Conservation (phyloP, 1,284 basidiomycete species). For the Ustilago vetiveriae region DNA sequence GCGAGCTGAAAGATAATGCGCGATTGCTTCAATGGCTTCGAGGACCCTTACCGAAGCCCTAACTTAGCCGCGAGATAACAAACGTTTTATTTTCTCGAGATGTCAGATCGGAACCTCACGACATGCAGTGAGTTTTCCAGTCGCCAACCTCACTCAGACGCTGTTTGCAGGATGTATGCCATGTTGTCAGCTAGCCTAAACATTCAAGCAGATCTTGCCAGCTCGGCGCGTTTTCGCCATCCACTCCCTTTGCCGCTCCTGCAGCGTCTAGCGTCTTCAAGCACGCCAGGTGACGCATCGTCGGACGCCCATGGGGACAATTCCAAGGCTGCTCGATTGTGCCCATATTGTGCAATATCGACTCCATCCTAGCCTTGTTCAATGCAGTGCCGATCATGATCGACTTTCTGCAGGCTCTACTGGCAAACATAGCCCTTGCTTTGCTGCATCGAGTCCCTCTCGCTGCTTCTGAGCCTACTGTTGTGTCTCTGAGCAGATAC, state of each 20-base stretch:
- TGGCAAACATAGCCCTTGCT: conserved; percentile 94
- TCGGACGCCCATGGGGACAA: conserved; percentile 94
- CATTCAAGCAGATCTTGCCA: conserved; percentile 20
- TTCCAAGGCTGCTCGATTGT: conserved; percentile 97
- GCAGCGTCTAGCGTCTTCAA: conserved; percentile 21
- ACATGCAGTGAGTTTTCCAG: neutral
- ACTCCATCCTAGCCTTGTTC: conserved; percentile 79
- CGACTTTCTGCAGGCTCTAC: conserved; percentile 92
- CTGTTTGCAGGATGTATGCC: too few relatives aligned
- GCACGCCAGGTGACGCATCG: conserved; percentile 76
- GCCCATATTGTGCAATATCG: conserved; percentile 88
- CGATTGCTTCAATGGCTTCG: neutral
- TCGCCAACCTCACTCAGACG: too few relatives aligned
- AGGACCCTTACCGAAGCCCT: neutral
- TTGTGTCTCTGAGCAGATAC: conserved; percentile 80
- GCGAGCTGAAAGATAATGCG: conserved; percentile 1
- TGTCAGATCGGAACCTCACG: too few relatives aligned
- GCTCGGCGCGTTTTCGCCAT: conserved; percentile 3
- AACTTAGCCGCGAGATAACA: too few relatives aligned
- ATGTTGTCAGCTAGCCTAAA: conserved; percentile 5
- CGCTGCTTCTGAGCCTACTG: conserved; percentile 72
- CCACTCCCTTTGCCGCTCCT: neutral
- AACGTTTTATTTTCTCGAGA: too few relatives aligned
- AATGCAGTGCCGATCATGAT: conserved; percentile 94
- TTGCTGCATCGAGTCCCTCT: conserved; percentile 86